Base-by-base conservation (phyloP, 2,329 filamentous ascomycete species). In the Aspergillus phoenicis region DNA sequence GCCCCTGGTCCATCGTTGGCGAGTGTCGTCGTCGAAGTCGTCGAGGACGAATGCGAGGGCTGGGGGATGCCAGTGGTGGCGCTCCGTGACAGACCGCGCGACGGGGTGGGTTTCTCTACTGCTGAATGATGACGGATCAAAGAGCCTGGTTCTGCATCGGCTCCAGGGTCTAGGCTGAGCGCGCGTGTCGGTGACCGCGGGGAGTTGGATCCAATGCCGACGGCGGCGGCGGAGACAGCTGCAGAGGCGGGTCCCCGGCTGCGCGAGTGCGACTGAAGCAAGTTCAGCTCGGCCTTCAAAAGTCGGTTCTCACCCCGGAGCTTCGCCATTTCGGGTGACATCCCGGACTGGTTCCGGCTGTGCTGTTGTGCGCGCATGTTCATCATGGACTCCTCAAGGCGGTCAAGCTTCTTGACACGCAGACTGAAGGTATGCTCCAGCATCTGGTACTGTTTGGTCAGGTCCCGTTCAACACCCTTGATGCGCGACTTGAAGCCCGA, bases 381-480 rank as follows among this genome's bases (percentile, higher is more conserved):
- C 62, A 90, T 85, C 43, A 95, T 87, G 45, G 91, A 85, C 15
- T 88, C 87, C 77, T 99, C 95, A 0, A 99, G 83, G 2, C 91
- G 87, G 66, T 98, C 94, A 30, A 99, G 85, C 68, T 92, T 91
- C 80, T 96, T 95, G 62, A 89, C 85, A 15, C 93, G 88, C 26
- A 87, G 79, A 57, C 95, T 91, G 28, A 97, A 86, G 39, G 88
- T 91, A 67, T 87, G 88, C 75, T 97, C 93, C 1, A 99, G 83
- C 0, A 85, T 86, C 70, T 96, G 91, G 71, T 97, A 98, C 71
- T 98, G 93, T 64, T 92, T 91, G 80, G 89, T 89, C n/a, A 98
- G 80, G 62, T 96, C 91, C 52, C 91, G 88, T 75, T 99, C 95
- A n/a, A 97, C 88, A 6, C 84, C 82, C 70, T 91, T 91, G 72